Base-by-base conservation (phyloP, 257 asterid species). In the Marsdenia floribunda region DNA sequence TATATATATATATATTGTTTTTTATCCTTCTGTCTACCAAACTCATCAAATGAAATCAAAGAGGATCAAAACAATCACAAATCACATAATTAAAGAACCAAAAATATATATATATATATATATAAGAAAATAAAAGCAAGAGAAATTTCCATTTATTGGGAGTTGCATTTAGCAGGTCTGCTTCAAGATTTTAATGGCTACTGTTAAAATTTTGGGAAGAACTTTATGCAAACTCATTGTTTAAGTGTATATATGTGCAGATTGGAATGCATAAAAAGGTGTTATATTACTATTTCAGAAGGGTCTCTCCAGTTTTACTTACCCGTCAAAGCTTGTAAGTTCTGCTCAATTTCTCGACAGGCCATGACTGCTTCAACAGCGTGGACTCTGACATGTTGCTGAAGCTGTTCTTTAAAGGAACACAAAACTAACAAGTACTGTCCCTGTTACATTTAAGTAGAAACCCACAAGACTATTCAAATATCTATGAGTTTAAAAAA, bases 351-450 rank as follows among this genome's bases (percentile, higher is more conserved):
- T 84, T 94, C 97, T 79, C 97, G 92, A 89, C 97, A 92, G 80
- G 97, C 97, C 96, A 94, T 92, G 79, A 92, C 97, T 55, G 99
- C 99, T 85, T 95, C 98, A 74, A 90, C 98, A 68, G 98, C 99
- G 73, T 92, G 98, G 73, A 92, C 87, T 86, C 98, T 90, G 86
- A 95, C 98, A 86, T 95, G 99, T 74, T 92, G 96, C 91, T 95
- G 98, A 78, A 95, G 88, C 81, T 95, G 94, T 78, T 95, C 98
- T 86, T 91, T 90, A 49, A 95, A 95, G 35, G 99, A 90, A 68
- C 97, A 92, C 85, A 95, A 81, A 64, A 89, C 92, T 60, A 95
- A 78, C 96, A 89, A 79, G 75, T 95, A 92, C 81, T 91, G 98
- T 73, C 90, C 87, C 99, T 92, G 90, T 79, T 67, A 24, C 80